A percentile compares a stretch with the other conserved stretches of the same genome.
phyloP scores from a whole-genome alignment of 441 rosid genomes.

The Pelargonium fulgidum region DNA sequence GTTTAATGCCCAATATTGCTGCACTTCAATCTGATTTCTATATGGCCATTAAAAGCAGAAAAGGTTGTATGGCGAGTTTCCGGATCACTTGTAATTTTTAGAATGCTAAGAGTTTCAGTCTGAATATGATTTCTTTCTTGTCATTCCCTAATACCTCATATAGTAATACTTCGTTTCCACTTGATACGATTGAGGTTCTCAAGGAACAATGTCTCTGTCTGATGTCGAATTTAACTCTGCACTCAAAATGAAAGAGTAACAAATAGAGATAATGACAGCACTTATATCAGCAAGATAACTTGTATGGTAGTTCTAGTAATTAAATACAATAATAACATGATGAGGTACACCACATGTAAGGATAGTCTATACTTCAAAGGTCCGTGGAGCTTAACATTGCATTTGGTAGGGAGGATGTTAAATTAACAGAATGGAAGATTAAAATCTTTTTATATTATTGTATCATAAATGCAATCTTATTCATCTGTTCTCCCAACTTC shows the following conservation, averaged over 20 bases:
- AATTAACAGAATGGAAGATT: background rate
- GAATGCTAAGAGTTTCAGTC: background rate
- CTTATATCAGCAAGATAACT: no score
- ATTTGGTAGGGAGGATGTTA: background rate
- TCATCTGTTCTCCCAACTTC: background rate
- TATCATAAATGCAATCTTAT: background rate
- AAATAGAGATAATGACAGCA: background rate
- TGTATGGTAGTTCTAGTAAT: no score
- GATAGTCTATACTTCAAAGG: background rate
- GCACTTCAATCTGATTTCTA: background rate
- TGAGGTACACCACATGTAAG: background rate
- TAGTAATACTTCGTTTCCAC: background rate
- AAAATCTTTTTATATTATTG: background rate
- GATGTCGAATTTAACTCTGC: background rate
- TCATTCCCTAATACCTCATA: constrained; percentile 2
- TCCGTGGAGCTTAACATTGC: background rate
- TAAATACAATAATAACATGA: background rate
- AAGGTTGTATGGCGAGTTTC: background rate
- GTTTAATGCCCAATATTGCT: background rate
- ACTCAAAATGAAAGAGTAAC: background rate
- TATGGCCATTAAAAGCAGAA: background rate
- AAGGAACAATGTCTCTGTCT: background rate
- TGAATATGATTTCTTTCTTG: background rate
- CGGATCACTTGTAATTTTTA: background rate
- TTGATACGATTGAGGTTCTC: background rate